Base-by-base conservation (phyloP, 2,329 filamentous ascomycete species). In the Allantophomopsis cytisporea region DNA sequence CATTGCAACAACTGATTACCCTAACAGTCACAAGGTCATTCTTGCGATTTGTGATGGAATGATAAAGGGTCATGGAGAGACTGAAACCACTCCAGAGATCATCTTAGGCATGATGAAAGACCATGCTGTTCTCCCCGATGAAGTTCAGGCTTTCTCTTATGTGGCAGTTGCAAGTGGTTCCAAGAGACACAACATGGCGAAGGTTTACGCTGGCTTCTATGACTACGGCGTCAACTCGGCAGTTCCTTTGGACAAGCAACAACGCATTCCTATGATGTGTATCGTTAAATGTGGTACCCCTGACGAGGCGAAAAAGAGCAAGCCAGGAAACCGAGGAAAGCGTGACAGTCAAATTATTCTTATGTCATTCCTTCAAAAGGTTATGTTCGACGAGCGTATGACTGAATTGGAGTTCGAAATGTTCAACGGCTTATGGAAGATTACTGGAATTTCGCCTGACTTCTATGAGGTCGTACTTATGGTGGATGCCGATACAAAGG, bases 321-420 rank as follows among this genome's bases (percentile, higher is more conserved):
- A 98, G 63, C 86, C 93, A 11, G 91, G 91, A 52, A 98, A 98
- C 63, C 78, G 91, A 63, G 93, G 91, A 62, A 98, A 98, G 71
- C 85, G 91, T 58, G 91, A 98, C 70, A 94, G 86, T 66, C 91
- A 98, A 61, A 95, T 98, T 55, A 91, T 98, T 51, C 72, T 98
- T 49, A 98, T 98, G 91, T 95, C 88, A 5, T 98, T 98, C 71
- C 66, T 98, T 50, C 91, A 98, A 58, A 98, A 98, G 66, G 91
- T 98, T 56, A 98, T 98, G 91, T 98, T 98, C 54, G 91, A 98
- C 58, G 93, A 98, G 64, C 83, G 91, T 45, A 98, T 98, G 91
- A 98, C 93, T 14, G 89, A 98, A 60, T 80, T 98, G 39, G 91
- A 98, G 60, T 98, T 87, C 55, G 91, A 98, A 58, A 96, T 98